Conservation (phyloP, 1,139 yeast genomes). For the Yamadazyma mexicana region DNA sequence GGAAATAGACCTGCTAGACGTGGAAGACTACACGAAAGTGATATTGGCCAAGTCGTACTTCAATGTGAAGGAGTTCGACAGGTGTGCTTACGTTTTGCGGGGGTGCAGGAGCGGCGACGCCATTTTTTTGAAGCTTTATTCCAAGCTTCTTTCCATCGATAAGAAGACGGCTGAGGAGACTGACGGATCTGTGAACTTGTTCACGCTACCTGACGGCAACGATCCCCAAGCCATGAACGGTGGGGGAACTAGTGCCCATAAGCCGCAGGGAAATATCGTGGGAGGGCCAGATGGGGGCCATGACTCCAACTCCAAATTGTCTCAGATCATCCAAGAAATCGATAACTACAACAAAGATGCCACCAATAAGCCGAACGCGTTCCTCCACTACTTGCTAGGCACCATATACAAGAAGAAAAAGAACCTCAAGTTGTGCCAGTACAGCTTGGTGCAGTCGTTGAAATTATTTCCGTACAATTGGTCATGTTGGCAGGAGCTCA, state of each 20-base stretch:
- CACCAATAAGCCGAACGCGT: conserved; percentile 47
- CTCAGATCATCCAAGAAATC: conserved; percentile 46
- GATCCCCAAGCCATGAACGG: conserved; percentile 7
- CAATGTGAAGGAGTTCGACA: conserved; percentile 80
- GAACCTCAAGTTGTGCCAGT: conserved; percentile 59
- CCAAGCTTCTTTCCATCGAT: conserved; percentile 72
- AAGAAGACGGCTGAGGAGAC: conserved; percentile 70
- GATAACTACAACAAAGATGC: conserved; percentile 28
- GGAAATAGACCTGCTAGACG: conserved; percentile 28
- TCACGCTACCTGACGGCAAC: conserved; percentile 17
- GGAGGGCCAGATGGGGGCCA: conserved; percentile 15
- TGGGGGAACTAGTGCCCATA: conserved; percentile 2
- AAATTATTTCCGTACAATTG: conserved; percentile 78
- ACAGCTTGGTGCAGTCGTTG: conserved; percentile 57
- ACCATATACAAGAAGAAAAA: conserved; percentile 63
- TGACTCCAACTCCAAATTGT: conserved; percentile 29
- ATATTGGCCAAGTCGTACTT: conserved; percentile 73
- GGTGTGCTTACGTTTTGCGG: conserved; percentile 65
- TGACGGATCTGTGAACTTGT: conserved; percentile 53
- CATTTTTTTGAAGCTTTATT: conserved; percentile 64
- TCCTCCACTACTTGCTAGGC: conserved; percentile 70
- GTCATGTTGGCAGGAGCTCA: conserved; percentile 90
- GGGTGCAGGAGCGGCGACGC: conserved; percentile 56
- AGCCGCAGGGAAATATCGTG: conserved; percentile 7
- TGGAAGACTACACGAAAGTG: conserved; percentile 30